These are phyloP conservation scores for Allomyces javanicus DNA, from an alignment of 192 early-diverging fungal species.

Conservation along the genomic window DNA sequence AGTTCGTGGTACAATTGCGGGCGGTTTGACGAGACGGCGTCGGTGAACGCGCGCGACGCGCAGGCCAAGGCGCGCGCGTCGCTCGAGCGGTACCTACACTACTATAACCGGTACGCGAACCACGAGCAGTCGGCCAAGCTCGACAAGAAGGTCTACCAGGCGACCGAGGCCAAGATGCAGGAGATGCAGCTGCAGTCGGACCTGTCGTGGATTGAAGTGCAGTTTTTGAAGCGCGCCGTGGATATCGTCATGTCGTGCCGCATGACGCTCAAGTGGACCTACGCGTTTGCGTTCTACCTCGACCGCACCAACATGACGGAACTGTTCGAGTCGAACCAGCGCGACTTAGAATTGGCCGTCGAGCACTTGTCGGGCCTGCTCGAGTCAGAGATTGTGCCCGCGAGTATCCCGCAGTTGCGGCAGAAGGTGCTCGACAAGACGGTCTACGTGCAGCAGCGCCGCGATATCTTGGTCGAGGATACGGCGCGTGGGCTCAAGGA, in stretches of 20 bases:
- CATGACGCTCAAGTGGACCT: conserved; percentile 92
- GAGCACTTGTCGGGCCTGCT: conserved; percentile 81
- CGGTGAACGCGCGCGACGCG: conserved; percentile 63
- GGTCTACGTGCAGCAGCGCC: conserved; percentile 68
- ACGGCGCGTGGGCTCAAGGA: conserved; percentile 73
- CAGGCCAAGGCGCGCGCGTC: conserved; percentile 70
- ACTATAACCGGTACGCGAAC: conserved; percentile 93
- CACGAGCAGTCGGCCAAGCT: conserved; percentile 87
- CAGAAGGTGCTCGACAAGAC: conserved; percentile 83
- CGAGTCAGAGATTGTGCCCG: conserved; percentile 61
- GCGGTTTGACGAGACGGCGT: conserved; percentile 79
- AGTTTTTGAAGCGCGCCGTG: conserved; percentile 84
- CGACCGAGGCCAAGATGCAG: conserved; percentile 88
- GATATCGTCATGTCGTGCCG: conserved; percentile 74
- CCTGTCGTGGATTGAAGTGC: conserved; percentile 96
- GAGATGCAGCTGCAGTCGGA: conserved; percentile 76
- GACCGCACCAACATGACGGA: conserved; percentile 61
- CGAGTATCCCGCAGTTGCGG: conserved; percentile 56
- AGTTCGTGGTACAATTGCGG: conserved; percentile 95
- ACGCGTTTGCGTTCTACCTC: conserved; percentile 91
- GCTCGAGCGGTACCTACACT: conserved; percentile 90
- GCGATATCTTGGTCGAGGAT: conserved; percentile 77
- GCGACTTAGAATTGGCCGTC: conserved; percentile 92
- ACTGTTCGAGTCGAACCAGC: conserved; percentile 95
- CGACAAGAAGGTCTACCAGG: conserved; percentile 55